phyloP scores from a whole-genome alignment of 108 stramenopile species.

The Epithemia pelagica region DNA sequence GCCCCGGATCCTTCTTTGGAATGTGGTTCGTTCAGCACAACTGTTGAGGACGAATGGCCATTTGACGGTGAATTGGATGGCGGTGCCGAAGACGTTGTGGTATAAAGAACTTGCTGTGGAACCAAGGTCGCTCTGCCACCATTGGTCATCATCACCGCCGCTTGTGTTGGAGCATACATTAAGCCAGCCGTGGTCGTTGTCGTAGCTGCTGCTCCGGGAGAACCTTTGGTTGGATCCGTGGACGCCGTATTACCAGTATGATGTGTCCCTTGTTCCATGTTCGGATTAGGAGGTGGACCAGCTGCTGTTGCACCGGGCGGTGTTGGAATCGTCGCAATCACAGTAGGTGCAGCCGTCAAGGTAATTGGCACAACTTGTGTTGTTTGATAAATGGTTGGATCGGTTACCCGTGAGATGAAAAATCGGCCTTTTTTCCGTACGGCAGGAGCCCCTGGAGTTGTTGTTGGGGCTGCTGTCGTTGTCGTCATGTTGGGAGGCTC shows the following conservation, averaged over 20 bases:
- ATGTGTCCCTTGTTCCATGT: neutral
- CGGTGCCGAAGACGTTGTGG: neutral
- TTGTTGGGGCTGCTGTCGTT: neutral
- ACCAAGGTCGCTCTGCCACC: neutral
- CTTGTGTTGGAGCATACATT: neutral
- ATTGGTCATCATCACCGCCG: neutral
- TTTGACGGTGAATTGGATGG: too few relatives aligned
- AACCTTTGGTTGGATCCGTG: neutral
- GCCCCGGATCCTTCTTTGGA: neutral
- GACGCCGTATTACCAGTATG: neutral
- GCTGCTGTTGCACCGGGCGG: neutral
- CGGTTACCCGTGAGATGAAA: constrained; percentile 30
- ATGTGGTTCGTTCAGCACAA: too few relatives aligned
- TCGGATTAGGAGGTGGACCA: neutral
- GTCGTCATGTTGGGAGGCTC: constrained; percentile 8
- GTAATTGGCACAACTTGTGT: neutral
- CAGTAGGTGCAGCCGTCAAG: neutral
- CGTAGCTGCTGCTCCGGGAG: neutral
- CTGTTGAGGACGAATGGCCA: too few relatives aligned
- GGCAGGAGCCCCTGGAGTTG: constrained; percentile 15
- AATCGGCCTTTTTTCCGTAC: constrained; percentile 44
- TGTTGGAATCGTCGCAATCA: neutral
- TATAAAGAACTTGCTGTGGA: neutral
- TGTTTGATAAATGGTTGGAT: constrained; percentile 11
- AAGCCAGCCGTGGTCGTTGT: neutral